These are phyloP conservation scores for Oropetium thomaeum DNA, from an alignment of 176 grass and related monocot species.

Conservation along the genomic window DNA sequence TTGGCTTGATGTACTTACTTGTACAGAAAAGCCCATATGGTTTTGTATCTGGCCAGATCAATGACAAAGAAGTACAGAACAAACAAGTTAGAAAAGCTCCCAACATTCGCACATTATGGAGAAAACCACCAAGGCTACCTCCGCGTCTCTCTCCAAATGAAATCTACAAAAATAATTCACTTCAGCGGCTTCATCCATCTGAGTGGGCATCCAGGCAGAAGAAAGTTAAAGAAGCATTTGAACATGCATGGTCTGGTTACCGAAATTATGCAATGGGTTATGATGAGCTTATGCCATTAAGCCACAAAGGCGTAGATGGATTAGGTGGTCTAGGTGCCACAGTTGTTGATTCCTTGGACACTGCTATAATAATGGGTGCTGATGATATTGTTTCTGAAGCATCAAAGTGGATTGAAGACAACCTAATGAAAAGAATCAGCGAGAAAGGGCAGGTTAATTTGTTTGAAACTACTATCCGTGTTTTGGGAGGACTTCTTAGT, in stretches of 20 bases:
- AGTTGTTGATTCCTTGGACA: slow-evolving; percentile 87
- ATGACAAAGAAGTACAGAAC: slow-evolving; percentile 38
- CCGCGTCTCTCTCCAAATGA: slow-evolving; percentile 76
- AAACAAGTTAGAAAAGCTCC: slow-evolving; percentile 38
- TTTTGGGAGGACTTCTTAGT: slow-evolving; percentile 98
- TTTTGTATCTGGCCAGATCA: slow-evolving; percentile 42
- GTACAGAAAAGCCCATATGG: slow-evolving; percentile 46
- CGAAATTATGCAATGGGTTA: slow-evolving; percentile 79
- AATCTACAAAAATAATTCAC: slow-evolving; percentile 60
- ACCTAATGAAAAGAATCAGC: slow-evolving; percentile 72
- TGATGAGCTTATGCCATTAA: slow-evolving; percentile 95
- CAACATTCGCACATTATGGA: slow-evolving; percentile 59
- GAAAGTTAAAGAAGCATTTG: slow-evolving; percentile 91
- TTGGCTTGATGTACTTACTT: slow-evolving; percentile 66
- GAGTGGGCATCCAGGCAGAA: slow-evolving; percentile 69
- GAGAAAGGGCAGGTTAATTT: slow-evolving; percentile 94
- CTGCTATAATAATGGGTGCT: slow-evolving; percentile 92
- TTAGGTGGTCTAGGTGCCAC: slow-evolving; percentile 95
- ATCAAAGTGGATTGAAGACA: slow-evolving; percentile 83
- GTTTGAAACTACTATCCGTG: slow-evolving; percentile 96
- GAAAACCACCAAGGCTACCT: slow-evolving; percentile 75
- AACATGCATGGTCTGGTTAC: slow-evolving; percentile 95
- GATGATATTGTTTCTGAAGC: slow-evolving; percentile 77
- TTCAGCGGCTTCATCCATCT: slow-evolving; percentile 31
- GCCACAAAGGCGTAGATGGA: slow-evolving; percentile 74